Base-by-base conservation (phyloP, 2,329 filamentous ascomycete species). In the Cladophialophora chaetospira region DNA sequence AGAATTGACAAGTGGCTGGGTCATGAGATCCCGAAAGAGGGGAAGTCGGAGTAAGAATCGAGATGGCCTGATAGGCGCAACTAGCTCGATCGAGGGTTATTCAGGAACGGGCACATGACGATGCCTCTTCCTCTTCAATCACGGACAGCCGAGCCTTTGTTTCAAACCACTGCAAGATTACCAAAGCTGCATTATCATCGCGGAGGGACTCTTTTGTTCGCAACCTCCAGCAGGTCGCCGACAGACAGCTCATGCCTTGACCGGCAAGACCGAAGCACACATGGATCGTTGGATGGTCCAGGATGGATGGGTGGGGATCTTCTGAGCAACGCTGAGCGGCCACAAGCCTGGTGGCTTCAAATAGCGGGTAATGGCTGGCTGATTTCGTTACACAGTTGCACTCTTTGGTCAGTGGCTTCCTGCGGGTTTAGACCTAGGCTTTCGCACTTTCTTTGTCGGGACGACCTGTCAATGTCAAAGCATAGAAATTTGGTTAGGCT, bases 321-420 rank as follows among this genome's bases (percentile, higher is more conserved):
- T 40, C 36, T 6, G 21, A 28, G n/a, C 36, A 35, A 26, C 21
- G 48, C 48, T 51, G 48, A 51, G 48, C 48, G 48, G 48, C 36
- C 48, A 43, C 33, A 33, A 29, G 25, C 48, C 48, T 43, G 48
- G 48, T 51, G 48, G 35, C 48, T 42, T 15, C 47, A 50, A 31
- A 44, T 44, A 44, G 42, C 26, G 42, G 21, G 21, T 8, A 50
- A 50, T 48, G 51, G 51, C 51, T 47, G 51, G 43, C 29, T 46
- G 46, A 23, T 25, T 29, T 45, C 5, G 51, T 47, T 42, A 42
- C 42, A 54, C 51, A 47, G 25, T 54, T 33, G 31, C 43, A 9
- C 11, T 47, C 26, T 21, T 53, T 28, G 36, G 29, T 25, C 31
- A 26, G 15, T 9, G 43, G 25, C 46, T 15, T 33, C 17, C 23